Conservation (phyloP, 2,329 filamentous ascomycete genomes). For the Xylaria sp. region DNA sequence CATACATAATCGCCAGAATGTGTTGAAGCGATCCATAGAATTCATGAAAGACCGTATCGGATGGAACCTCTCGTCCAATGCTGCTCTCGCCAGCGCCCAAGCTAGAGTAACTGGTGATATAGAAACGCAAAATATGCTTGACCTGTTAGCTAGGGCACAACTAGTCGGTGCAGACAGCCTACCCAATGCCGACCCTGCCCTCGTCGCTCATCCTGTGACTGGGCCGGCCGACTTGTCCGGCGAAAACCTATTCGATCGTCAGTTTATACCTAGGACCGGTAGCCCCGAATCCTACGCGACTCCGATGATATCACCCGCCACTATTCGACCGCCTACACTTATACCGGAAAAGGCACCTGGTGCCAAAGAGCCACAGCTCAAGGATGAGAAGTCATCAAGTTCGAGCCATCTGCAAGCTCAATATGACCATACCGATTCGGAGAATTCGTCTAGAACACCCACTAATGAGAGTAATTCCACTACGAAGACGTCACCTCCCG, state of each 20-base stretch:
- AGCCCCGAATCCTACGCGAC: slow-evolving; percentile 55
- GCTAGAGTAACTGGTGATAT: slow-evolving; percentile 81
- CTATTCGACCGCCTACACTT: slow-evolving; percentile 29
- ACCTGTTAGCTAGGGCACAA: slow-evolving; percentile 81
- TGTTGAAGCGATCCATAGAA: slow-evolving; percentile 90
- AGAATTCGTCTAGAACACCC: slow-evolving; percentile 59
- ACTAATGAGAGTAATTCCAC: slow-evolving; percentile 62
- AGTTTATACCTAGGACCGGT: slow-evolving; percentile 66
- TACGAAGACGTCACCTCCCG: slow-evolving; percentile 58
- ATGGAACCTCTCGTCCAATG: slow-evolving; percentile 73
- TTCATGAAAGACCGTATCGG: slow-evolving; percentile 94
- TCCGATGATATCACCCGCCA: slow-evolving; percentile 44
- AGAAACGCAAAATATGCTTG: slow-evolving; percentile 89
- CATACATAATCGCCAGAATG: slow-evolving; percentile 88
- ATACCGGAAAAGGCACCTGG: slow-evolving; percentile 15
- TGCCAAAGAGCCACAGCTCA: neutral
- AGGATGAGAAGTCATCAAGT: slow-evolving; percentile 14
- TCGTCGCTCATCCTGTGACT: slow-evolving; percentile 69
- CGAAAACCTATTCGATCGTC: slow-evolving; percentile 84
- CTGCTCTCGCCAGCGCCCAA: slow-evolving; percentile 81
- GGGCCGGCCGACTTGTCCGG: slow-evolving; percentile 76
- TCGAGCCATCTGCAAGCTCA: slow-evolving; percentile 28
- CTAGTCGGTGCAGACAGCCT: slow-evolving; percentile 73
- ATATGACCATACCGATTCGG: slow-evolving; percentile 46
- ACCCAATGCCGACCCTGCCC: slow-evolving; percentile 52